Evolutionary conservation across 805 yeast genomes (phyloP).

Genomic region (Maudiozyma serrabonitensis): DNA sequence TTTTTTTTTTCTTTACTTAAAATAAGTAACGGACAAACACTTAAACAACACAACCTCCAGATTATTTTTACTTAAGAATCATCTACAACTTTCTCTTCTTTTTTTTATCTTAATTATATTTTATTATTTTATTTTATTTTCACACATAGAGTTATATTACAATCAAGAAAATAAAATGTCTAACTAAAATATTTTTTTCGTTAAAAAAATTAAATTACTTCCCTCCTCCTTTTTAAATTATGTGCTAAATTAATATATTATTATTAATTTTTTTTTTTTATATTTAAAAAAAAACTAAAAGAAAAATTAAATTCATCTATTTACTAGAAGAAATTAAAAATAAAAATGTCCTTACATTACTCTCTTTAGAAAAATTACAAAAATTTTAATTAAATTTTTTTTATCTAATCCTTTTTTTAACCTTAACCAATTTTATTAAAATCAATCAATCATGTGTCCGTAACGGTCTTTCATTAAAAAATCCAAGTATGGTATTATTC

Average conservation of each 20-base stretch:
- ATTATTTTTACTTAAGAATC: neutral
- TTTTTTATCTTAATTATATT: no score
- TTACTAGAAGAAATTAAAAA: no score
- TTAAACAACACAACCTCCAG: neutral
- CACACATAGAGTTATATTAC: neutral
- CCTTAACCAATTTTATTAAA: neutral
- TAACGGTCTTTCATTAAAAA: slow-evolving; percentile 5
- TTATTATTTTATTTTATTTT: neutral
- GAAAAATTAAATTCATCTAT: no score
- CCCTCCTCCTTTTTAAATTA: slow-evolving; percentile 2
- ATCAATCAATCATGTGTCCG: slow-evolving; percentile 4
- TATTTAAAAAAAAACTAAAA: no score
- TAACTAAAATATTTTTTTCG: slow-evolving; percentile 16
- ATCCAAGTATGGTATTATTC: neutral
- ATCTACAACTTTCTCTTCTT: no score
- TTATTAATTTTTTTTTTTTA: neutral
- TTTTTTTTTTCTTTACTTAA: no score
- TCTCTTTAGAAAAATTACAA: no score
- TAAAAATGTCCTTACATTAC: no score
- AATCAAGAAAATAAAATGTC: slow-evolving; percentile 14
- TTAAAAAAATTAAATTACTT: neutral
- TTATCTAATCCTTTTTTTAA: neutral
- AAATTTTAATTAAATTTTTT: neutral
- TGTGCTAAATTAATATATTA: neutral
- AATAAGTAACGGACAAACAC: neutral